phyloP scores from a whole-genome alignment of 305 asterid genomes.

The Petunia hybrid region DNA sequence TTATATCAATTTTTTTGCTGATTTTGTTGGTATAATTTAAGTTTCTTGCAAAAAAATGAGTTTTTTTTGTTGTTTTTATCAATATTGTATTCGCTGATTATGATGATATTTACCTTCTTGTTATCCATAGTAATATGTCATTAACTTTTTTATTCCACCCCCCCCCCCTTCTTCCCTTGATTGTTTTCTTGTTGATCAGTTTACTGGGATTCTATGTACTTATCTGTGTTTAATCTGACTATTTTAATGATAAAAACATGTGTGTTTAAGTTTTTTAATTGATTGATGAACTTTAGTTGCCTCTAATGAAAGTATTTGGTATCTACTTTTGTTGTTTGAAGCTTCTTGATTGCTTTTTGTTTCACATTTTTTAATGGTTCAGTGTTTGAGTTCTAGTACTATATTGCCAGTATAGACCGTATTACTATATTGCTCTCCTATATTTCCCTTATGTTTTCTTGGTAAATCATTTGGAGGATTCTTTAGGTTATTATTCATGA shows the following conservation, averaged over 20 bases:
- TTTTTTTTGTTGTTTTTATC: background rate
- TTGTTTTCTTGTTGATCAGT: conserved; percentile 18
- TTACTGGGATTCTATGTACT: background rate
- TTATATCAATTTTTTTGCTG: background rate
- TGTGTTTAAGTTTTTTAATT: background rate
- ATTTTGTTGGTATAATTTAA: too few relatives aligned
- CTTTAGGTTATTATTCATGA: background rate
- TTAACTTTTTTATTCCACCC: background rate
- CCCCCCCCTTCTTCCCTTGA: background rate
- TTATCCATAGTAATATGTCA: background rate
- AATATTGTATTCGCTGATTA: background rate
- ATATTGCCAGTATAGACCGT: background rate
- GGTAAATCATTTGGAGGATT: background rate
- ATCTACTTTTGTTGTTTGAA: conserved; percentile 30
- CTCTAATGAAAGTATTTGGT: conserved; percentile 12
- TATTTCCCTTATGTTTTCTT: background rate
- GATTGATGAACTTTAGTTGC: background rate
- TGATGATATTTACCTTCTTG: background rate
- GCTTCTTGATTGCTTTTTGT: conserved; percentile 12
- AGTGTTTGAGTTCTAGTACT: background rate
- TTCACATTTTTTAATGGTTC: background rate
- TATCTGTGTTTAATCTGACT: background rate
- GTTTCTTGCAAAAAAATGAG: too few relatives aligned
- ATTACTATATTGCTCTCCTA: background rate
- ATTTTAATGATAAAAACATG: too few relatives aligned